Evolutionary conservation across 106 monocot species (phyloP).

Genomic region (Allium sativum): DNA sequence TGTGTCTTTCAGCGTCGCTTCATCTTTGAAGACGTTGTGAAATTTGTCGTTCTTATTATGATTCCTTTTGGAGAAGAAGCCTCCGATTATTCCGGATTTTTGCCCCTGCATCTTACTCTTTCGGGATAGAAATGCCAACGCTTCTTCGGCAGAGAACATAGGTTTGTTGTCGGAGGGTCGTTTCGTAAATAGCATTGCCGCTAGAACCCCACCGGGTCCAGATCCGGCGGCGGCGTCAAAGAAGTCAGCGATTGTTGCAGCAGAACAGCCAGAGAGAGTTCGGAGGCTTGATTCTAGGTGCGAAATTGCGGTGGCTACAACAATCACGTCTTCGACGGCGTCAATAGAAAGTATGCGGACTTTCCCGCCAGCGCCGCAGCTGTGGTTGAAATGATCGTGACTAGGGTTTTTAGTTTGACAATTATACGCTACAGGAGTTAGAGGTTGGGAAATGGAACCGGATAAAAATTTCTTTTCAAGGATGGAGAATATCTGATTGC

Average conservation of each 20-base stretch:
- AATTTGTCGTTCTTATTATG: not conserved
- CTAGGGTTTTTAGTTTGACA: too few species aligned
- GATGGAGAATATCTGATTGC: conserved; percentile 20
- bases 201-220: conserved; percentile 56
- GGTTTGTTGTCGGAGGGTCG: conserved; percentile 14
- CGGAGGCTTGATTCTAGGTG: conserved; percentile 44
- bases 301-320: conserved; percentile 41
- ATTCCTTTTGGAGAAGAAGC: conserved; percentile 2
- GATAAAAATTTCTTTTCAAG: conserved; percentile 23
- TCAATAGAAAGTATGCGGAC: conserved; percentile 70
- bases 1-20: conserved; percentile 42
- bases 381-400: too few species aligned
- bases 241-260: conserved; percentile 46
- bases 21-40: conserved; percentile 11
- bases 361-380: conserved; percentile 9
- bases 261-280: conserved; percentile 25
- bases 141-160: conserved; percentile 24
- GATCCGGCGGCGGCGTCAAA: conserved; percentile 90
- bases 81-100: too few species aligned
- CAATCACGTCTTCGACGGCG: conserved; percentile 20
- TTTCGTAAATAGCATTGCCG: conserved; percentile 40
- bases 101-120: not conserved
- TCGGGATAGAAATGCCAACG: conserved; percentile 25
- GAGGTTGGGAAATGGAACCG: not conserved
- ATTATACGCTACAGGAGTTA: not conserved